Percentiles rank a stretch among this genome's conserved stretches.
Evolutionary conservation across 2,329 filamentous ascomycete species (phyloP).

Genomic region (Cercospora sesami): DNA sequence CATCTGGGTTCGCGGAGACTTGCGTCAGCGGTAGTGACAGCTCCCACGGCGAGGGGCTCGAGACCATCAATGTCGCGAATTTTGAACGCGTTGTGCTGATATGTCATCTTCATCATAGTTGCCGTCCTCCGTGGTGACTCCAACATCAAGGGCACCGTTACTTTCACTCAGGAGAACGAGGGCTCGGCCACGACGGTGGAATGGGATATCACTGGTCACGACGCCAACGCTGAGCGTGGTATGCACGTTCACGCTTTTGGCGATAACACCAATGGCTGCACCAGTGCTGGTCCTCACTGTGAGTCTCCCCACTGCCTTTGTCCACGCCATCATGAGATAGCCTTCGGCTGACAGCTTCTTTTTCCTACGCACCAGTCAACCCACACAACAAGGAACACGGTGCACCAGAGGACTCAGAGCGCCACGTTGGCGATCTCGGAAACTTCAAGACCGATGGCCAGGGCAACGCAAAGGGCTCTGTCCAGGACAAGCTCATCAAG

Average conservation of each 20-base stretch:
- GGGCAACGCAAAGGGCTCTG: constrained; percentile 81
- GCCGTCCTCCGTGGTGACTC: constrained; percentile 97
- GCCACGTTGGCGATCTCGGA: constrained; percentile 95
- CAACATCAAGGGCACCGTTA: constrained; percentile 88
- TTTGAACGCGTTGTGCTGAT: constrained; percentile 18
- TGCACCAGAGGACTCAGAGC: constrained; percentile 74
- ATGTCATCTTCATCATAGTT: constrained; percentile 58
- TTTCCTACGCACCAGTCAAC: too few relatives aligned
- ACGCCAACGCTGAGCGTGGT: constrained; percentile 92
- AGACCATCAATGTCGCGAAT: background rate
- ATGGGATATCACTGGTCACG: constrained; percentile 90
- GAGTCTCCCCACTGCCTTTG: constrained; percentile 41
- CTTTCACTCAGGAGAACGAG: constrained; percentile 90
- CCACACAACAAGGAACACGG: constrained; percentile 90
- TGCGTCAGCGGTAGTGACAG: background rate
- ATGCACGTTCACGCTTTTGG: constrained; percentile 99
- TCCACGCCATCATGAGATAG: background rate
- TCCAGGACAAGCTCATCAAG: constrained; percentile 83
- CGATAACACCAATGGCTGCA: constrained; percentile 99
- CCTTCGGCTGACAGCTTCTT: too few relatives aligned
- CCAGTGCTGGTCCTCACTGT: constrained; percentile 97
- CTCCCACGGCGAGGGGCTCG: background rate
- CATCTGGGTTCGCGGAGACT: background rate
- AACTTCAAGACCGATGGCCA: constrained; percentile 95
- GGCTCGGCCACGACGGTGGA: constrained; percentile 77